These are phyloP conservation scores for Zopfia rhizophila DNA, from an alignment of 2,329 filamentous ascomycete species.

Conservation along the genomic window DNA sequence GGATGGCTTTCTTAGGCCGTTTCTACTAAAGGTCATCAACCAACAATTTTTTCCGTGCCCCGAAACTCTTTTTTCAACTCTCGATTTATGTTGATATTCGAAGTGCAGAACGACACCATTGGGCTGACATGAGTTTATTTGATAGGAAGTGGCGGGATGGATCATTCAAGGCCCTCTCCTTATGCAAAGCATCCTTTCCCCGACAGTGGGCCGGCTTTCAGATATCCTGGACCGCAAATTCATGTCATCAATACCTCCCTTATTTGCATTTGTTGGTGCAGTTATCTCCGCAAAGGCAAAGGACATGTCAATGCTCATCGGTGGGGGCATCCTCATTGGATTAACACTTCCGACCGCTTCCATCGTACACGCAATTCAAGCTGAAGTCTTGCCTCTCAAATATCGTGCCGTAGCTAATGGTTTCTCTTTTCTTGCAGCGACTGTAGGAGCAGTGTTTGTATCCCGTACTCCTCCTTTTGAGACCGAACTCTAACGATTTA, in stretches of 20 bases:
- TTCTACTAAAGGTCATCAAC: too few relatives aligned
- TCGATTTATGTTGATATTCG: too few relatives aligned
- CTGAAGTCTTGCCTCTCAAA: slow-evolving; percentile 64
- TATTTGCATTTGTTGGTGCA: slow-evolving; percentile 63
- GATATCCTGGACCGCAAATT: slow-evolving; percentile 64
- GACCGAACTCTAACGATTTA: neutral
- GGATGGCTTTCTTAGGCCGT: too few relatives aligned
- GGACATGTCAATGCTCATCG: slow-evolving; percentile 63
- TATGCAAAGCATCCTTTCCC: slow-evolving; percentile 64
- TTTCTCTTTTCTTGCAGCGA: slow-evolving; percentile 60
- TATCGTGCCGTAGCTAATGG: slow-evolving; percentile 64
- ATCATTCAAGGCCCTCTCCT: slow-evolving; percentile 65
- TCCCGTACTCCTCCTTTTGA: neutral
- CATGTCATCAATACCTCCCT: slow-evolving; percentile 59
- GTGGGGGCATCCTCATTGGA: slow-evolving; percentile 63
- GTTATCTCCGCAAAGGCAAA: slow-evolving; percentile 63
- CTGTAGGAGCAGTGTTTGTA: slow-evolving; percentile 60
- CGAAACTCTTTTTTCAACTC: too few relatives aligned
- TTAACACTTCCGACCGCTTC: slow-evolving; percentile 61
- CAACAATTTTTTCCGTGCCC: too few relatives aligned
- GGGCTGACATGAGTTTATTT: too few relatives aligned
- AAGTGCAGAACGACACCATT: too few relatives aligned
- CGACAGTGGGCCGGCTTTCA: slow-evolving; percentile 63
- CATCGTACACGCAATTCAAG: slow-evolving; percentile 63
- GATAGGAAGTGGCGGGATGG: slow-evolving; percentile 59